Conservation (phyloP, 116 monocot species). For the Thalassia testudinum region DNA sequence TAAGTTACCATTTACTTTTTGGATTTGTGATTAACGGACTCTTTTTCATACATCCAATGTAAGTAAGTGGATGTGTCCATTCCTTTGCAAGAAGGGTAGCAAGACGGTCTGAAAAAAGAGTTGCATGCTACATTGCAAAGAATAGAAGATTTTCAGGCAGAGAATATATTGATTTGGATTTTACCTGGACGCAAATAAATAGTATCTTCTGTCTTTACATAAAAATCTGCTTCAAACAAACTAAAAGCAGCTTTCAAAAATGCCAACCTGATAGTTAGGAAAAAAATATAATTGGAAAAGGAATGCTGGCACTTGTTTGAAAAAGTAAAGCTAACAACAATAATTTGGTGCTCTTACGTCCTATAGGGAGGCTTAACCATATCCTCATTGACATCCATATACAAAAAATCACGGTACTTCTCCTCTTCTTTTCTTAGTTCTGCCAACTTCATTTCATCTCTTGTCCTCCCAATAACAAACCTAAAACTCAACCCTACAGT, state of each 20-base stretch:
- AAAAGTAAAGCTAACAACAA: too few species aligned
- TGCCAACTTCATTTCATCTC: constrained; percentile 43
- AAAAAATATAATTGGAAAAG: background rate
- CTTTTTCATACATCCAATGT: constrained; percentile 91
- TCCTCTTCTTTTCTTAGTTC: constrained; percentile 60
- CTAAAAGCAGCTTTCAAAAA: constrained; percentile 80
- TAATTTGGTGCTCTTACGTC: constrained; percentile 33
- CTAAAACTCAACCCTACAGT: constrained; percentile 73
- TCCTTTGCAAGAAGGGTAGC: constrained; percentile 71
- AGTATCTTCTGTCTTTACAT: constrained; percentile 84
- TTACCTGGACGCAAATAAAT: constrained; percentile 87
- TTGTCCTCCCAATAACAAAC: constrained; percentile 72
- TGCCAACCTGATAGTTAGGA: constrained; percentile 37
- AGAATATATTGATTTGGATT: background rate
- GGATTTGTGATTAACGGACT: constrained; percentile 69
- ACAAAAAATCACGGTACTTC: constrained; percentile 73
- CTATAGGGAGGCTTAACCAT: constrained; percentile 46
- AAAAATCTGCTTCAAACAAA: constrained; percentile 88
- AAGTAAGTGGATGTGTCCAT: constrained; percentile 39
- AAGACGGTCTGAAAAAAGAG: constrained; percentile 35
- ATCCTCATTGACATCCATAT: constrained; percentile 75
- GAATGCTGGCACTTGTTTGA: too few species aligned
- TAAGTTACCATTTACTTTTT: constrained; percentile 47
- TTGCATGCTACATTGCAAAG: too few species aligned
- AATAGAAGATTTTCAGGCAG: too few species aligned